These are phyloP conservation scores for Coniochaeta sp. DNA, from an alignment of 2,329 filamentous ascomycete species.

Conservation along the genomic window DNA sequence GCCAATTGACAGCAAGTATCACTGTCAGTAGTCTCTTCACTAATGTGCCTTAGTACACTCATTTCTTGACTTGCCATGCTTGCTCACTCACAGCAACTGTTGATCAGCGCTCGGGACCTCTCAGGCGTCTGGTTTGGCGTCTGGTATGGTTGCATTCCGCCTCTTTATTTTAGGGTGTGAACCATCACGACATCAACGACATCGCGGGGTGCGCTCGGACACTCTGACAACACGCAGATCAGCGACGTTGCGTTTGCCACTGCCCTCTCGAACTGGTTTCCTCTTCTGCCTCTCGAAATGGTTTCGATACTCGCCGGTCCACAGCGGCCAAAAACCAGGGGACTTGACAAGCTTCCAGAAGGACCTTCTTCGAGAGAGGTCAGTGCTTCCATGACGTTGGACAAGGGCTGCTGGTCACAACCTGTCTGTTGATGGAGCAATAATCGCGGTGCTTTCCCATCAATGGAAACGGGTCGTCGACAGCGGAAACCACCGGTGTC, in stretches of 20 bases:
- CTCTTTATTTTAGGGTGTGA: neutral
- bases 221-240: neutral
- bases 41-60: no score
- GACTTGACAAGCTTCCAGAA: neutral
- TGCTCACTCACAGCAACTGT: neutral
- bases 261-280: no score
- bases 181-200: neutral
- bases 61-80: neutral
- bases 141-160: neutral
- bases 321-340: neutral
- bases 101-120: neutral
- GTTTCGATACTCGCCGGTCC: neutral
- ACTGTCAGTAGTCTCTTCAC: neutral
- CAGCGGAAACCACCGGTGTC: no score
- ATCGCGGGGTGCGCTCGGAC: neutral
- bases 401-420: neutral
- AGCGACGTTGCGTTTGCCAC: neutral
- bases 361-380: no score
- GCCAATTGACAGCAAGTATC: neutral
- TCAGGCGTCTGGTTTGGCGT: neutral
- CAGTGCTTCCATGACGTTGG: neutral
- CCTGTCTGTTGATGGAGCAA: no score
- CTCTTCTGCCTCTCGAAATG: no score
- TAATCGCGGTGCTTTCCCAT: no score
- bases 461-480: no score